Conservation (phyloP, 495 filamentous ascomycete genomes). For the Xeromyces bisporus region DNA sequence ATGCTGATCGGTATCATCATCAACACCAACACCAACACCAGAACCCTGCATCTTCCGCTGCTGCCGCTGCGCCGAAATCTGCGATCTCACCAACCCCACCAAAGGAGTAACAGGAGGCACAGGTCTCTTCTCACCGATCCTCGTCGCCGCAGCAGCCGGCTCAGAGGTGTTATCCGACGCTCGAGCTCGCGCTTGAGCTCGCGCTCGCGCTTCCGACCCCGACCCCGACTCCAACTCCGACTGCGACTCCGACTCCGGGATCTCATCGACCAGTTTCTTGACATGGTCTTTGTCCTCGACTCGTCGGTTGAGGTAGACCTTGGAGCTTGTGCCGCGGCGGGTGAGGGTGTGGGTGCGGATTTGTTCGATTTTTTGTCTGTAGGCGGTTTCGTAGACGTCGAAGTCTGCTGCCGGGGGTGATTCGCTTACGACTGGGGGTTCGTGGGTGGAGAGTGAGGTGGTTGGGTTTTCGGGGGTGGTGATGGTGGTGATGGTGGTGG, state of each 20-base stretch:
- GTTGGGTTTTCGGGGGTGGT: conserved; percentile 7
- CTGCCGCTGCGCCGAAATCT: too few species aligned
- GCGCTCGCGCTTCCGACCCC: too few species aligned
- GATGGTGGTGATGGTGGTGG: conserved; percentile 3
- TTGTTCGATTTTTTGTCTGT: conserved; percentile 60
- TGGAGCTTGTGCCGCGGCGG: conserved; percentile 15
- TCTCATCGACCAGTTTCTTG: conserved; percentile 20
- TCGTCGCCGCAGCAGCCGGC: neutral
- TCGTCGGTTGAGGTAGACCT: conserved; percentile 42
- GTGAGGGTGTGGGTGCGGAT: conserved; percentile 34
- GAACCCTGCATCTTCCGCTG: too few species aligned
- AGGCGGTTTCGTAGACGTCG: conserved; percentile 77
- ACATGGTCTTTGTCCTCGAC: conserved; percentile 37
- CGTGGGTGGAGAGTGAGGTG: conserved; percentile 1
- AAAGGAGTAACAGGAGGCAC: conserved; percentile 7
- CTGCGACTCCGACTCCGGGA: too few species aligned
- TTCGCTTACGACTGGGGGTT: conserved; percentile 47
- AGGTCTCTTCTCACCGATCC: conserved; percentile 7
- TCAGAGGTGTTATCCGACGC: neutral
- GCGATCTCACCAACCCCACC: conserved; percentile 7
- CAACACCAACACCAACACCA: too few species aligned
- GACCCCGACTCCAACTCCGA: too few species aligned
- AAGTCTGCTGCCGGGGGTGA: conserved; percentile 66
- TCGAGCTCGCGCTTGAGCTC: too few species aligned
- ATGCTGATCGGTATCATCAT: too few species aligned